Base-by-base conservation (phyloP, 2,329 filamentous ascomycete species). In the Xylogone sp. region DNA sequence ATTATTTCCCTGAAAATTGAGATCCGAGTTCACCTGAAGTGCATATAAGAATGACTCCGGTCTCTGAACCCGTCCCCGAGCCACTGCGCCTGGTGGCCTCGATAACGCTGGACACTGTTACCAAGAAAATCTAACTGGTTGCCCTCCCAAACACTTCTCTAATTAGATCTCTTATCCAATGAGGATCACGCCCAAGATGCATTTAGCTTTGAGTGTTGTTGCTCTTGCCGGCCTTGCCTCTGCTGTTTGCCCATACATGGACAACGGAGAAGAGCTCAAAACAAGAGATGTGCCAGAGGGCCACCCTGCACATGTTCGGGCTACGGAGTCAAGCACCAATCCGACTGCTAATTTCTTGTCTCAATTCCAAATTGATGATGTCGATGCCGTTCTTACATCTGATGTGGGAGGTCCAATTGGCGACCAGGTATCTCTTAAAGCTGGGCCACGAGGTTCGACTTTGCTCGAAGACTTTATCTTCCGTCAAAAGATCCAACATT, bases 401-500 rank as follows among this genome's bases (percentile, higher is more conserved):
- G 86, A 89, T 62, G 81, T 81, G 21, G 87, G 86, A 10, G 84
- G 81, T 0, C 85, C 84, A 0, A 84, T 90, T 42, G 74, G 74
- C 45, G 86, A 90, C 24, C 83, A 87, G 61, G 73, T 78, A 55
- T 87, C 82, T 59, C 69, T 90, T 34, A 84, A 76, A 59, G 84
- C 78, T n/a, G 87, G 87, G 2, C 74, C 78, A 7, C 75, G 85
- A 43, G 87, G 87, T 1, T 78, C 86, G 1, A 85, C 83, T 1
- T 70, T 90, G 19, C 70, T 90, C 0, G 87, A 90, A 61, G 87
- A 90, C 63, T 88, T 86, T 47, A 83, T 86, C 56, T 84, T 87
- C 63, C 77, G 86, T 27, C 84, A 90, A 61, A 89, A 87, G 71
- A 85, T 87, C 42, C 81, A 82, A 45, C 81, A 79, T 49, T 88